A percentile compares a stretch with the other conserved stretches of the same genome.
Conservation (phyloP, 148 eudicot species). For the Polygonum maritimum region DNA sequence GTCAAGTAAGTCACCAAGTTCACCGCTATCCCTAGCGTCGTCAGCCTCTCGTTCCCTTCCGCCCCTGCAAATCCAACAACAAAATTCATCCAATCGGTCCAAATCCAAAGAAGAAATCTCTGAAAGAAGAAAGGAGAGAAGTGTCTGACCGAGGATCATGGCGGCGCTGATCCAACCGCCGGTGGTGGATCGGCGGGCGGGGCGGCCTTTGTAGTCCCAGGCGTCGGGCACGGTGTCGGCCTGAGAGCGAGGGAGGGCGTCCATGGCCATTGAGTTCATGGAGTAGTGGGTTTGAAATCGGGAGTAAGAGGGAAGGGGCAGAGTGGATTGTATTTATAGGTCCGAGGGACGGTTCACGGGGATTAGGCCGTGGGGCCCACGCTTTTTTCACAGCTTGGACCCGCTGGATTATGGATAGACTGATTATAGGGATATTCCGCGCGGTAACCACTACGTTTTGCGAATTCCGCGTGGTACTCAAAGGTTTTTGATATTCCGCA, state of each 20-base stretch:
- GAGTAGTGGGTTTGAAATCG: too few relatives aligned
- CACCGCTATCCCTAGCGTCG: slow-evolving; percentile 80
- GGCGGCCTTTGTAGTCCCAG: slow-evolving; percentile 80
- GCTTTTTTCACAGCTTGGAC: too few relatives aligned
- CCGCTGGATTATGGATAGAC: too few relatives aligned
- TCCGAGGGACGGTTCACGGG: too few relatives aligned
- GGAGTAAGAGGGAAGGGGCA: too few relatives aligned
- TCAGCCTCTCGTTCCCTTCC: slow-evolving; percentile 70
- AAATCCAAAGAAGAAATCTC: not conserved
- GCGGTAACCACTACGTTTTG: too few relatives aligned
- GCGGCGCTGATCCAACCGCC: slow-evolving; percentile 88
- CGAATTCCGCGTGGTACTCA: too few relatives aligned
- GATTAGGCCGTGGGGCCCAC: too few relatives aligned
- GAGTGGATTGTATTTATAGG: too few relatives aligned
- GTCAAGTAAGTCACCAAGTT: slow-evolving; percentile 83
- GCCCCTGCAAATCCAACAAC: slow-evolving; percentile 29
- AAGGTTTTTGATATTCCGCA: too few relatives aligned
- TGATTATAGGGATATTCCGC: too few relatives aligned
- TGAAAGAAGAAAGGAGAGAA: not conserved
- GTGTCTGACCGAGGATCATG: slow-evolving; percentile 58
- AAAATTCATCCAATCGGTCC: too few relatives aligned
- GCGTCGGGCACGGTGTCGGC: slow-evolving; percentile 40
- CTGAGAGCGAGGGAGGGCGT: not conserved
- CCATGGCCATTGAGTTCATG: not conserved
- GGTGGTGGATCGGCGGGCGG: slow-evolving; percentile 45